A percentile compares a stretch with the other conserved stretches of the same genome.
phyloP scores from a whole-genome alignment of 176 grass and related monocot species.

The Rhipidocladum racemiflorum region DNA sequence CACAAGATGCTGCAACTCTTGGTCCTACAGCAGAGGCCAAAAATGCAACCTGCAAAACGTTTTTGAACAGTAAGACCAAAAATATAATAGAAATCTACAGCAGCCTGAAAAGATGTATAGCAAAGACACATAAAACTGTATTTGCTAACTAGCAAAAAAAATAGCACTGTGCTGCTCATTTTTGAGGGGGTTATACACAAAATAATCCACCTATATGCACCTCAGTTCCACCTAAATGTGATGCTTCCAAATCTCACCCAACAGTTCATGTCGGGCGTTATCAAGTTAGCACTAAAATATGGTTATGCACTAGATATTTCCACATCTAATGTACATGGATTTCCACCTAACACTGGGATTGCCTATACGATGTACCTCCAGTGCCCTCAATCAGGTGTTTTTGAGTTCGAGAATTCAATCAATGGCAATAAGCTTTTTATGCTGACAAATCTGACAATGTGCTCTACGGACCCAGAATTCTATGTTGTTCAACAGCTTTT shows the following conservation, averaged over 20 bases:
- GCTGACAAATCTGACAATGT: neutral
- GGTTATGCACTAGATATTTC: conserved; percentile 9
- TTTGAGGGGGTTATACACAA: neutral
- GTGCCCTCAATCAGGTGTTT: neutral
- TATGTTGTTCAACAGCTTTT: conserved; percentile 11
- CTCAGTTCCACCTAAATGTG: neutral
- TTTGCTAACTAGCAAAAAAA: neutral
- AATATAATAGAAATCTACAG: conserved; percentile 37
- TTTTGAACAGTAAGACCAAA: conserved; percentile 28
- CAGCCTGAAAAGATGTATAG: conserved; percentile 6
- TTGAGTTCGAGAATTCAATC: neutral
- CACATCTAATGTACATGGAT: conserved; percentile 4
- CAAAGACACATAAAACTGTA: conserved; percentile 25
- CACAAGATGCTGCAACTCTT: conserved; percentile 94
- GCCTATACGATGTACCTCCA: neutral
- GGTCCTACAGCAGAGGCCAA: conserved; percentile 84
- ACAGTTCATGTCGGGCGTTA: neutral
- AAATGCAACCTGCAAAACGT: conserved; percentile 77
- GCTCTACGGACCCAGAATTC: neutral
- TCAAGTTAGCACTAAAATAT: neutral
- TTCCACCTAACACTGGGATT: neutral
- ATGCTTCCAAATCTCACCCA: conserved; percentile 11
- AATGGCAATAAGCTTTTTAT: neutral
- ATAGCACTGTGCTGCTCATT: neutral
- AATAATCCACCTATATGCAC: neutral